These are phyloP conservation scores for Dichotomopilus funicola DNA, from an alignment of 2,329 filamentous ascomycete genomes.

Conservation along the genomic window DNA sequence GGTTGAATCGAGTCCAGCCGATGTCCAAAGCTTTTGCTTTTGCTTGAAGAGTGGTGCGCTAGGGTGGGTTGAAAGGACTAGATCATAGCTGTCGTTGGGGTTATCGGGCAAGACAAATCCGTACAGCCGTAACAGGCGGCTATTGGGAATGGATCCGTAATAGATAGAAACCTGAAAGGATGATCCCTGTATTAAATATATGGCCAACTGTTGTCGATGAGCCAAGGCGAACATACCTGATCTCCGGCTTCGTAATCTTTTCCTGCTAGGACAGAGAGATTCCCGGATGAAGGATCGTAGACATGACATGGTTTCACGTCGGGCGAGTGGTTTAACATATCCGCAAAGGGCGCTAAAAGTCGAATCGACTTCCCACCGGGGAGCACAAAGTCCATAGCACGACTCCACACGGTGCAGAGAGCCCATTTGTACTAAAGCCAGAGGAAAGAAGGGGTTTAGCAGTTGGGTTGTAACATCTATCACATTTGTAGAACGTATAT, in stretches of 20 bases:
- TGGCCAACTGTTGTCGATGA: conserved; percentile 7
- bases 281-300: conserved; percentile 29
- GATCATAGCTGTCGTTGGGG: conserved; percentile 32
- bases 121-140: conserved; percentile 33
- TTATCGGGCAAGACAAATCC: conserved; percentile 32
- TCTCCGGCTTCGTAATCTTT: conserved; percentile 29
- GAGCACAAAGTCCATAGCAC: conserved; percentile 30
- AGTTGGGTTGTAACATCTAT: neutral
- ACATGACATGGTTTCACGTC: conserved; percentile 31
- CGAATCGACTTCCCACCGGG: conserved; percentile 15
- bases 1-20: conserved; percentile 28
- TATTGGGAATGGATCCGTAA: conserved; percentile 31
- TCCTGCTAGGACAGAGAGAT: conserved; percentile 27
- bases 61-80: conserved; percentile 31
- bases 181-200: neutral
- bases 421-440: conserved; percentile 7
- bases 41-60: conserved; percentile 29
- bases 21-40: conserved; percentile 31
- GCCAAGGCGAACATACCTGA: conserved; percentile 26
- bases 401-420: conserved; percentile 21
- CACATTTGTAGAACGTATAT: neutral
- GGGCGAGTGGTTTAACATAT: conserved; percentile 33
- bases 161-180: conserved; percentile 29
- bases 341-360: conserved; percentile 30
- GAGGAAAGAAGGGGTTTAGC: neutral